phyloP scores from a whole-genome alignment of 1,284 basidiomycete species.

The Abortiporus biennis region DNA sequence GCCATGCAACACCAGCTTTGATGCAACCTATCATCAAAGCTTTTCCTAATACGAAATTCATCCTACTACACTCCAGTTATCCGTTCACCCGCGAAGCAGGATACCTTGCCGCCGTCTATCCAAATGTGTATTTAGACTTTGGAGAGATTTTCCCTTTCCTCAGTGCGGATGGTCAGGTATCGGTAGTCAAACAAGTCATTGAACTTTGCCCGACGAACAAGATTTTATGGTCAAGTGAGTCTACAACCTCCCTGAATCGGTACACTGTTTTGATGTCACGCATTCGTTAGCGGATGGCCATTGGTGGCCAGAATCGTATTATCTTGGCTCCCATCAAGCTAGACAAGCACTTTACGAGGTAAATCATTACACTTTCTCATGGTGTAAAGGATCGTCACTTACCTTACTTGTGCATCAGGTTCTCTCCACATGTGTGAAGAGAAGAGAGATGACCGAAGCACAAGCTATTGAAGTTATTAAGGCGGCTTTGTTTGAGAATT shows the following conservation, averaged over 20 bases:
- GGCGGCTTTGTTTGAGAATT: constrained; percentile 51
- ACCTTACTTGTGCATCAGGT: constrained; percentile 30
- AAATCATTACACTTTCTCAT: constrained; percentile 2
- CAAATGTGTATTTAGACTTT: constrained; percentile 73
- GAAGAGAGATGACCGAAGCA: constrained; percentile 39
- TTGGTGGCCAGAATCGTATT: constrained; percentile 74
- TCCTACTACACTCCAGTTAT: constrained; percentile 69
- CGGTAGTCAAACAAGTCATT: constrained; percentile 52
- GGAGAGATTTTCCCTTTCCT: constrained; percentile 73
- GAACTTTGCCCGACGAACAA: constrained; percentile 72
- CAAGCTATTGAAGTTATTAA: constrained; percentile 45
- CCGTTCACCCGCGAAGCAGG: constrained; percentile 72
- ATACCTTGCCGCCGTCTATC: constrained; percentile 62
- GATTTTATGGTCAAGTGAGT: constrained; percentile 72
- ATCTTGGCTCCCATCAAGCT: constrained; percentile 58
- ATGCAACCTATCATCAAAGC: constrained; percentile 64
- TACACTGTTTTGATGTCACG: constrained; percentile 1
- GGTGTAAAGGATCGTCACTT: background rate
- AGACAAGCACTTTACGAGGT: constrained; percentile 57
- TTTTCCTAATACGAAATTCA: constrained; percentile 50
- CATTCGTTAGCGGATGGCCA: constrained; percentile 57
- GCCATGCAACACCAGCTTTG: constrained; percentile 53
- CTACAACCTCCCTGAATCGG: too few relatives aligned
- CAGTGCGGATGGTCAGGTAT: constrained; percentile 54
- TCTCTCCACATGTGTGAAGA: constrained; percentile 37